Evolutionary conservation across 2,329 filamentous ascomycete genomes (phyloP).

Genomic region (Xylariaceae sp.): DNA sequence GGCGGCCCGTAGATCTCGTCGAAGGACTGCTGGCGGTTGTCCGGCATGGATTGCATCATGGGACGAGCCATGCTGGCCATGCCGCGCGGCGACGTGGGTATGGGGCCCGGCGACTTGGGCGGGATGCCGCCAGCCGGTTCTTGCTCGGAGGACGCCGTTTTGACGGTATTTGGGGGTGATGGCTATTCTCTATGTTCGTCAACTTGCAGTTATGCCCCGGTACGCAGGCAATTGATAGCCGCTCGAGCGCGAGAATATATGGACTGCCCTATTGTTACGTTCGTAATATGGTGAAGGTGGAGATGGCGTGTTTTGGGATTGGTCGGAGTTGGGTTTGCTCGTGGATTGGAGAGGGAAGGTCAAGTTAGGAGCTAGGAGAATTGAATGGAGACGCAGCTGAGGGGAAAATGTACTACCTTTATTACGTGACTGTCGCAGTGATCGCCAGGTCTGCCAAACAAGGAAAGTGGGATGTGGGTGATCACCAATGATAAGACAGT

Average conservation of each 20-base stretch:
- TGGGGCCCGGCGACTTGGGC: constrained; percentile 31
- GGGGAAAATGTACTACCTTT: not conserved
- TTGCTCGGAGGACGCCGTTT: constrained; percentile 39
- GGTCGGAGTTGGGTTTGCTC: too few species aligned
- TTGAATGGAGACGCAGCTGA: not conserved
- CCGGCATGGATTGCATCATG: constrained; percentile 70
- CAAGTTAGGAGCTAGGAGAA: not conserved
- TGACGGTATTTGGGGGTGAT: constrained; percentile 30
- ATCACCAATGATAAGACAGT: constrained; percentile 14
- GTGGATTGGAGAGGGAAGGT: not conserved
- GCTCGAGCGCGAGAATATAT: not conserved
- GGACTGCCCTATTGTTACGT: not conserved
- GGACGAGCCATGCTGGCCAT: constrained; percentile 51
- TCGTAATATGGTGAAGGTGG: not conserved
- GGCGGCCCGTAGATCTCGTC: constrained; percentile 99
- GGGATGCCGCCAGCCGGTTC: constrained; percentile 28
- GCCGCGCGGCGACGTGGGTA: constrained; percentile 29
- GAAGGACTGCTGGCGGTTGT: constrained; percentile 88
- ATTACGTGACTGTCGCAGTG: not conserved
- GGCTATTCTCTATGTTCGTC: constrained; percentile 4
- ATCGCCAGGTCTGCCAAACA: constrained; percentile 4
- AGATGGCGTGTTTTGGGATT: too few species aligned
- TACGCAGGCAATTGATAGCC: not conserved
- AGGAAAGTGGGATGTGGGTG: constrained; percentile 23
- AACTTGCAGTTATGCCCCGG: constrained; percentile 2